Base-by-base conservation (phyloP, 2,329 filamentous ascomycete species). In the Fusarium staphyleae region DNA sequence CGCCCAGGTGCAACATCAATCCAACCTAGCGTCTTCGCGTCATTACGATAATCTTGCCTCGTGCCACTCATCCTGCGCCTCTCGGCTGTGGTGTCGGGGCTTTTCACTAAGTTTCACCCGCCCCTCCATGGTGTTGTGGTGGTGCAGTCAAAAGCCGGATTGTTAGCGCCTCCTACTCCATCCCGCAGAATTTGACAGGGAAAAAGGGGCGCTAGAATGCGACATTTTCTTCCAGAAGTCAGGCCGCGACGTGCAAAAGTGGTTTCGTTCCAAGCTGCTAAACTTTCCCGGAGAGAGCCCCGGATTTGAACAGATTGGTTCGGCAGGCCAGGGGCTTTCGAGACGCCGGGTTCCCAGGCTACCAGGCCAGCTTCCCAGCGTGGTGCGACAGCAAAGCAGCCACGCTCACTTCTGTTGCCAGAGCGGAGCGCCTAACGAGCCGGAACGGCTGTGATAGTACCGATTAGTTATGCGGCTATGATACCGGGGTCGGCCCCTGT, bases 181-280 rank as follows among this genome's bases (percentile, higher is more conserved):
- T 55, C 39, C 42, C 43, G 41, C 54, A 61, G 53, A 24, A 45
- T 11, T 11, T 34, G 24, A 41, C 62, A 49, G 48, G 55, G 55
- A 30, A 26, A 13, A 33, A 14, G 39, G 15, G n/a, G 15, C 50
- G 46, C 55, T 57, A 55, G 57, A 57, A 62, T 49, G 52, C 48
- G 48, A 44, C 28, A 36, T 55, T 43, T 52, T 56, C 33, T 65
- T 64, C 62, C 65, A 54, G 61, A 64, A 64, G 43, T 42, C 44
- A 28, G 39, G 52, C 58, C 52, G 49, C 33, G 44, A 37, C 28
- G 40, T 34, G 45, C 36, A 39, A 4, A 22, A 22, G 6, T 6
- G 6, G 19, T 22, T 22, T 22, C 6, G 19, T 22, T 22, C 19
- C 19, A 6, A n/a, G 34, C 22, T 34, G 47, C 30, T 35, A 44